Evolutionary conservation across 2,329 filamentous ascomycete species (phyloP).

Genomic region (Paraconiothyrium sp.): DNA sequence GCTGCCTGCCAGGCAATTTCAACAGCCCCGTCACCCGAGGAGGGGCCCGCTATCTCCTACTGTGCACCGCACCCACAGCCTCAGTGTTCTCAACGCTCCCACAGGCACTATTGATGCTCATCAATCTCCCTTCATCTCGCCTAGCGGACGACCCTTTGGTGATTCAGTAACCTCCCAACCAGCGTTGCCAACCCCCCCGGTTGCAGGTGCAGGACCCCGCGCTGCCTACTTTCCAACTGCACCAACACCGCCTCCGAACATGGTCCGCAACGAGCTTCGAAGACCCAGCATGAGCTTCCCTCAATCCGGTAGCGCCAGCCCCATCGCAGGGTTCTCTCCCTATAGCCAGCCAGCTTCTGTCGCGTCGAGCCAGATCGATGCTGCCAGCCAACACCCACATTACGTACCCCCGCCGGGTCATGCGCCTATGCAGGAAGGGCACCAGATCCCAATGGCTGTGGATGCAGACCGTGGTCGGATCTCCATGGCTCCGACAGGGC

Average conservation of each 20-base stretch:
- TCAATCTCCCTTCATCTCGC: slow-evolving; percentile 58
- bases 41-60: slow-evolving; percentile 67
- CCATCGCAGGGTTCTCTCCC: slow-evolving; percentile 56
- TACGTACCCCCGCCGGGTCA: slow-evolving; percentile 27
- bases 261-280: slow-evolving; percentile 36
- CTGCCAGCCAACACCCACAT: slow-evolving; percentile 36
- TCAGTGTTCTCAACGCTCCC: slow-evolving; percentile 54
- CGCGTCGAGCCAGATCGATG: slow-evolving; percentile 49
- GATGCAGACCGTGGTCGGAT: slow-evolving; percentile 52
- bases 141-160: slow-evolving; percentile 53
- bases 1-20: slow-evolving; percentile 35
- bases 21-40: slow-evolving; percentile 35
- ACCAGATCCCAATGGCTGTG: slow-evolving; percentile 45
- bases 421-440: slow-evolving; percentile 36
- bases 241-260: slow-evolving; percentile 43
- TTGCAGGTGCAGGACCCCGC: slow-evolving; percentile 49
- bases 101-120: slow-evolving; percentile 61
- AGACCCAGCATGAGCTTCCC: slow-evolving; percentile 49
- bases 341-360: slow-evolving; percentile 46
- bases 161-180: slow-evolving; percentile 58
- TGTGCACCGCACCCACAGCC: slow-evolving; percentile 60
- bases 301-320: slow-evolving; percentile 56
- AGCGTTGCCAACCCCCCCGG: slow-evolving; percentile 58
- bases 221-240: slow-evolving; percentile 47
- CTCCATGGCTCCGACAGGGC: slow-evolving; percentile 56